Percentiles rank a stretch among this genome's conserved stretches.
Conservation (phyloP, 805 yeast genomes). For the Yarrowia sp. region DNA sequence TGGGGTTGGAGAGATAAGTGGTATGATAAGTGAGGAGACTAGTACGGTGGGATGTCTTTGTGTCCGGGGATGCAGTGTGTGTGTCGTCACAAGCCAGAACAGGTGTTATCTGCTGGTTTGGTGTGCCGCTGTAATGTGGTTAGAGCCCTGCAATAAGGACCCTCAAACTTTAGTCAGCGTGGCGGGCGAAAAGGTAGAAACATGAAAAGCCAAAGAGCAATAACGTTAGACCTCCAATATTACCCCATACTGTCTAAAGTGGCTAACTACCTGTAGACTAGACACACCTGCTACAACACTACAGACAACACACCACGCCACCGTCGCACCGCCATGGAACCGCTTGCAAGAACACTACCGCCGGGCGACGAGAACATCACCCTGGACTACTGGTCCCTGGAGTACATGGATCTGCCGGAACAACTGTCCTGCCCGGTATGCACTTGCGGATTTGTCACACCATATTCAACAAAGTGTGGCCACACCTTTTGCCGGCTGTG, state of each 20-base stretch:
- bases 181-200: neutral
- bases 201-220: neutral
- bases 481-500: conserved; percentile 66
- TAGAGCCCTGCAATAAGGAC: too few species aligned
- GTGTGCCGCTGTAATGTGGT: too few species aligned
- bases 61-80: neutral
- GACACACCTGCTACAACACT: neutral
- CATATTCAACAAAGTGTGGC: conserved; percentile 63
- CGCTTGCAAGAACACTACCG: neutral
- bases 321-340: neutral
- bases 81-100: too few species aligned
- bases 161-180: neutral
- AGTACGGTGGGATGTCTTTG: neutral
- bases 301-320: neutral
- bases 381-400: conserved; percentile 37
- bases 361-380: conserved; percentile 23
- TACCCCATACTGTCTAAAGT: conserved; percentile 3
- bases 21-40: too few species aligned
- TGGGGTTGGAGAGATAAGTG: neutral
- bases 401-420: conserved; percentile 33
- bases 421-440: conserved; percentile 59
- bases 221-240: conserved; percentile 3
- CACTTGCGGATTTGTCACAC: conserved; percentile 59
- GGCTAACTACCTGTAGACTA: neutral
- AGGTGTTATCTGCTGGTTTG: too few species aligned